Base-by-base conservation (phyloP, 177 flowering plant genomes). In the Viscum album region DNA sequence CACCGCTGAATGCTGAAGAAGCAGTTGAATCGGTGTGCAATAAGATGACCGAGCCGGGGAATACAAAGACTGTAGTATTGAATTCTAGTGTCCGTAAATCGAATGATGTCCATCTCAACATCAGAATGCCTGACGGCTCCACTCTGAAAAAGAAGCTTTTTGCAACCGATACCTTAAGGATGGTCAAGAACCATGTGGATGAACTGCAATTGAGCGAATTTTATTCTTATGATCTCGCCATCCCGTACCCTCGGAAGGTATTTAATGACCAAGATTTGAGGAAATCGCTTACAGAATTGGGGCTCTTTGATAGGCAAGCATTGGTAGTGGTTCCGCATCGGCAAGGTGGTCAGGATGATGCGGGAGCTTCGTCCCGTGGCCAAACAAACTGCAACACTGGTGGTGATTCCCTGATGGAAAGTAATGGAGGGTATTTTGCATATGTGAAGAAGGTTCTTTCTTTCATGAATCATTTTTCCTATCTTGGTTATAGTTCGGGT, bases 161-260 rank as follows among this genome's bases (percentile, higher is more conserved):
- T 36, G 45, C 76, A 68, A 78, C 81, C 17, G 80, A 78, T 72
- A 77, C 89, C 66, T 73, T 91, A 76, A 72, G 72, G 64, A 72
- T 77, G 79, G 87, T 89, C 67, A 88, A 84, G 76, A 82, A 83
- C 56, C 85, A 78, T 71, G 84, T 91, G 61, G 81, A 79, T 72
- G 66, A 78, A 69, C 85, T 84, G 70, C 83, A 78, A 78, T 65
- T 69, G 62, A 76, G 60, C 71, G 74, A 68, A 60, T 63, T 82
- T 66, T 79, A 86, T 62, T 67, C 88, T 35, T 91, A 83, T 69
- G 84, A 84, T 81, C 82, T 91, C 30, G 97, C 93, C 50, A 79
- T 85, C 77, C 97, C 97, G 39, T 91, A 91, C 79, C 97, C 97
- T 73, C 88, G 89, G 64, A 88, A 82, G 75, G 79, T 86, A 47